Evolutionary conservation across 1,284 basidiomycete species (phyloP), one percentile per base, ranked within the genome.

Genomic region (Schizophyllum amplum): DNA sequence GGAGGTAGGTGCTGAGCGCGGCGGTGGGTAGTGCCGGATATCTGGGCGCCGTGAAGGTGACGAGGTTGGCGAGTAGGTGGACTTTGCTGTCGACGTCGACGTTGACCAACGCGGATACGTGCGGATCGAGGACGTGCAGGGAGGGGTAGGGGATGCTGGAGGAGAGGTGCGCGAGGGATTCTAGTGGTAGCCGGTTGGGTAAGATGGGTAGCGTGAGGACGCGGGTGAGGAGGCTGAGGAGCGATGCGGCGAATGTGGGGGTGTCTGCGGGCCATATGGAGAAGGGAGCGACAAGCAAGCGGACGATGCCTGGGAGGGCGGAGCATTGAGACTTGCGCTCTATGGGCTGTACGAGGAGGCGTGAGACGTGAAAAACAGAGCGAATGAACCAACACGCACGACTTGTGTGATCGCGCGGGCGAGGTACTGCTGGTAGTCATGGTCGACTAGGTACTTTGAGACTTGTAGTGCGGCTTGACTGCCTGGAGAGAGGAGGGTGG

Each of bases 61-160:
- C 68, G 4, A 90, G 69, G 63, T 88, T 90, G 0, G 87, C 82
- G 13, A 88, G 65, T 2, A 91, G 73, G 61, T 90, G 79, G 50
- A 79, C 67, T 62, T 72, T 78, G 20, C 71, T 68, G 55, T 73
- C 73, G 5, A 63, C 49, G 27, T 61, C 57, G 47, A 54, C 25
- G 22, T 59, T 54, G 49, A 57, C 46, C 25, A 59, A 17, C 13
- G 56, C 57, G 20, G 60, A 52, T 21, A 58, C 56, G 13, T 56
- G 64, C 0, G 59, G 52, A 9, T 58, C 55, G 17, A 68, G 20
- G 20, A 21, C 47, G 23, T 62, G 55, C 51, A 68, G 55, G 24
- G 62, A 61, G 57, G 64, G 62, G 24, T 51, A 23, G 60, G 60
- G 51, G 63, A 25, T 65, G 54, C 23, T 69, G 57, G 49, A 71